Evolutionary conservation across 129 eudicot species (phyloP).

Genomic region (Escallonia rubra): DNA sequence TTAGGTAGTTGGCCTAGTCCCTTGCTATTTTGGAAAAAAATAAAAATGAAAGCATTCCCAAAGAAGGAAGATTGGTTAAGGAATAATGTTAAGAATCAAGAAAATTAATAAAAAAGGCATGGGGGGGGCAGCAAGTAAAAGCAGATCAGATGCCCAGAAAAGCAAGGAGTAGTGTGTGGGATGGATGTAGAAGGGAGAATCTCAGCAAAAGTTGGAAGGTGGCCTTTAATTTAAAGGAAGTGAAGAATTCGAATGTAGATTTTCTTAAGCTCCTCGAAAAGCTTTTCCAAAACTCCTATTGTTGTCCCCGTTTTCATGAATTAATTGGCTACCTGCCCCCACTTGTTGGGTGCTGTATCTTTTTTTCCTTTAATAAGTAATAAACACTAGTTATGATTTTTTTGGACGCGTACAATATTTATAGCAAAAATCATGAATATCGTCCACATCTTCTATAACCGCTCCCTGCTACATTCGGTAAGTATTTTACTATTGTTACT

Average conservation of each 20-base stretch:
- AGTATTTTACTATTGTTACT: too few relatives aligned
- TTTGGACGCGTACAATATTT: too few relatives aligned
- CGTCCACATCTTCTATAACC: too few relatives aligned
- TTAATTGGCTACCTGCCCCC: neutral
- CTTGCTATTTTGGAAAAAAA: neutral
- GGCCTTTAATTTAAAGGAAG: neutral
- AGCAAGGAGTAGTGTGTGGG: neutral
- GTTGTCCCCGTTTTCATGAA: neutral
- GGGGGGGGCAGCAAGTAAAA: too few relatives aligned
- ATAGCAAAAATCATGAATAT: too few relatives aligned
- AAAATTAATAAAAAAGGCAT: too few relatives aligned
- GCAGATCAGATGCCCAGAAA: neutral
- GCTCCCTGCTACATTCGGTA: too few relatives aligned
- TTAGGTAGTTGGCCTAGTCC: too few relatives aligned
- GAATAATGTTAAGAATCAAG: neutral
- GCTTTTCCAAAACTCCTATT: too few relatives aligned
- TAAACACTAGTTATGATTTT: too few relatives aligned
- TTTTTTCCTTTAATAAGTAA: too few relatives aligned
- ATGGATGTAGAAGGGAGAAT: neutral
- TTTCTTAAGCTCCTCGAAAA: conserved; percentile 5
- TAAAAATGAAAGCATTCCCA: neutral
- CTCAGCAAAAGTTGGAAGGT: neutral
- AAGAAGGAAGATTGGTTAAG: neutral
- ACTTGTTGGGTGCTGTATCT: neutral
- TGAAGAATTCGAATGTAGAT: neutral